Base-by-base conservation (phyloP, 2,329 filamentous ascomycete genomes). In the Colletotrichum chlorophyti region DNA sequence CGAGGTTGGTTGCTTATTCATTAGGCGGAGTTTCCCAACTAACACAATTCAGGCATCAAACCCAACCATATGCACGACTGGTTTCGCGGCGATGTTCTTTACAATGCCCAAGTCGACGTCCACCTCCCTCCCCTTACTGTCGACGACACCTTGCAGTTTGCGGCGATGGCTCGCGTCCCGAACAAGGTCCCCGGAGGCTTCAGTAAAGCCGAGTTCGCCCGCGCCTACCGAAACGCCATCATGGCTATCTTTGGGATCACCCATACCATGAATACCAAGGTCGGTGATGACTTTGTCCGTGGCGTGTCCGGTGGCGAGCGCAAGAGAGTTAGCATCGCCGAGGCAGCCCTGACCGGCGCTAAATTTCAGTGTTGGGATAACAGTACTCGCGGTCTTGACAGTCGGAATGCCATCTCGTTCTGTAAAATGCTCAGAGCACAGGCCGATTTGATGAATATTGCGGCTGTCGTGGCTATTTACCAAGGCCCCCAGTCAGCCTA, bases 81-180 rank as follows among this genome's bases (percentile, higher is more conserved):
- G 63, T 63, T 65, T 51, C 57, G 61, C 85, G 86, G 86, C 47
- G 86, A 89, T 67, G 83, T 83, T 40, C 88, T 89, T 65, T 89
- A 88, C 70, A 87, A 83, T 0, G 84, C 85, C 34, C 85, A 88
- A 69, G 83, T 85, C 21, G 87, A 89, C 67, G 80, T 83, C 7
- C 83, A 87, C 67, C 86, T 87, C 61, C 81, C 83, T 1, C 77
- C 79, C 65, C 70, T 88, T 62, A 81, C 78, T 6, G 84, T 87
- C 15, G 83, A 82, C 50, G 82, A 88, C 63, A 88, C 85, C 0
- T 75, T 88, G n/a, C 79, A 78, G 60, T 87, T 87, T 53, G 84
- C 85, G 23, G 83, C 84, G 6, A 74, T 21, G 72, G 81, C 53
- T 75, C 79, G n/a, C 15, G 80, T 81, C 0, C 72, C n/a, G n/a